Base-by-base conservation (phyloP, 139 green algal genomes). In the Chlorella sp. region DNA sequence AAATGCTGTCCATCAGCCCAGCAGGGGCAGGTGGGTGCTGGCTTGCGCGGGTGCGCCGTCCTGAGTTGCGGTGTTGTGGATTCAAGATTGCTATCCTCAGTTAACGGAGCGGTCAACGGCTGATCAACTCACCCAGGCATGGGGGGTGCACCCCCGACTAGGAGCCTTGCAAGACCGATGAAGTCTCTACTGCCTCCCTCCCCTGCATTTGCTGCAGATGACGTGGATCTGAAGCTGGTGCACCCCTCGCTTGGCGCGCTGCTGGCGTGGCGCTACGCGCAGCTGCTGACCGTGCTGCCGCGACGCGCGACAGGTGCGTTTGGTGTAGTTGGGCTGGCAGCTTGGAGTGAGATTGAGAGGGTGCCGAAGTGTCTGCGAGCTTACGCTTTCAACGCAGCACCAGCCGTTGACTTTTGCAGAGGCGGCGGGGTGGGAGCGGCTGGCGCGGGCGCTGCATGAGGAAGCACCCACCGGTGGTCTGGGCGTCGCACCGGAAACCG, bases 221-320 rank as follows among this genome's bases (percentile, higher is more conserved):
- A 57, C 9, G 64, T 83, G 0, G 74, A 74, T 30, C 34, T 78
- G 32, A n/a, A 36, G 39, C 63, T 74, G 9, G 84, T 94, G 30
- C 94, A 97, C 80, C 78, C 89, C 38, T 92, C 72, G 47, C 34
- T 93, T 11, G 86, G 36, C 17, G 91, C 95, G 26, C 44, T 93
- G 87, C 71, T 93, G 34, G 81, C 85, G 26, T 98, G 95, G 95
- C 92, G 92, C 2, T 94, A 92, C 63, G 85, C 87, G 39, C 94
- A 97, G 89, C 88, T 98, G 87, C 89, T 98, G 62, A 92, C 86
- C 15, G 92, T 86, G 41, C 65, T 97, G 85, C 94, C 94, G 1
- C 92, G 91, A 26, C 84, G 94, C 79, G 76, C 78, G 75, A 89
- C 70, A 74, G 76, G 70, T 78, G 70, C 6, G 70, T 6, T 18